Conservation (phyloP, 495 filamentous ascomycete genomes). For the Letharia columbiana region DNA sequence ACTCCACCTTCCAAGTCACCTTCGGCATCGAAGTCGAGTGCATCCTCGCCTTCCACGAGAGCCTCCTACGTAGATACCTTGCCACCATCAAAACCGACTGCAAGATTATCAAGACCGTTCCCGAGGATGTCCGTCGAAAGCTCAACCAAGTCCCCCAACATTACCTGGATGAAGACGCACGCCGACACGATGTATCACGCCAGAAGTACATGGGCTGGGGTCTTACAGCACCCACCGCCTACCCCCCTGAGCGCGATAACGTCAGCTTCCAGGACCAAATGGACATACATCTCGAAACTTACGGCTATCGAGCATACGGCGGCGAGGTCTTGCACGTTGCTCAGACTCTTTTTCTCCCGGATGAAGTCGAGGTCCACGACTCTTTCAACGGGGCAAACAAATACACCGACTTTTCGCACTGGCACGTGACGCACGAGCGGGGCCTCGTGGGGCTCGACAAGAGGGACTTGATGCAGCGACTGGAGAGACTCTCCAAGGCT, state of each 20-base stretch:
- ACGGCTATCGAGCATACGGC: slow-evolving; percentile 23
- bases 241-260: not conserved
- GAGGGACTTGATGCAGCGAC: not conserved
- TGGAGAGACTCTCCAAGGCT: not conserved
- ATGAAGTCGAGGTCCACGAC: slow-evolving; percentile 10
- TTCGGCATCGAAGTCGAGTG: slow-evolving; percentile 27
- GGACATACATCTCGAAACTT: not conserved
- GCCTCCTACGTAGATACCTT: slow-evolving; percentile 20
- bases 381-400: slow-evolving; percentile 7
- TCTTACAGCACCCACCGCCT: slow-evolving; percentile 14
- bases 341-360: not conserved
- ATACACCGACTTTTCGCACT: slow-evolving; percentile 16
- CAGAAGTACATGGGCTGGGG: slow-evolving; percentile 25
- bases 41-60: slow-evolving; percentile 24
- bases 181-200: slow-evolving; percentile 1
- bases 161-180: slow-evolving; percentile 5
- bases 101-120: slow-evolving; percentile 20
- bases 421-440: slow-evolving; percentile 21
- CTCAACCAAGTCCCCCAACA: slow-evolving; percentile 6
- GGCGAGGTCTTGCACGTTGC: slow-evolving; percentile 21
- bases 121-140: slow-evolving; percentile 8
- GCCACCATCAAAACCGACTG: not conserved
- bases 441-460: slow-evolving; percentile 11
- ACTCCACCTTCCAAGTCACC: slow-evolving; percentile 16
- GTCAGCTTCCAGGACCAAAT: slow-evolving; percentile 1